phyloP scores from a whole-genome alignment of 768 basidiomycete species.

The Hortiboletus campestris region DNA sequence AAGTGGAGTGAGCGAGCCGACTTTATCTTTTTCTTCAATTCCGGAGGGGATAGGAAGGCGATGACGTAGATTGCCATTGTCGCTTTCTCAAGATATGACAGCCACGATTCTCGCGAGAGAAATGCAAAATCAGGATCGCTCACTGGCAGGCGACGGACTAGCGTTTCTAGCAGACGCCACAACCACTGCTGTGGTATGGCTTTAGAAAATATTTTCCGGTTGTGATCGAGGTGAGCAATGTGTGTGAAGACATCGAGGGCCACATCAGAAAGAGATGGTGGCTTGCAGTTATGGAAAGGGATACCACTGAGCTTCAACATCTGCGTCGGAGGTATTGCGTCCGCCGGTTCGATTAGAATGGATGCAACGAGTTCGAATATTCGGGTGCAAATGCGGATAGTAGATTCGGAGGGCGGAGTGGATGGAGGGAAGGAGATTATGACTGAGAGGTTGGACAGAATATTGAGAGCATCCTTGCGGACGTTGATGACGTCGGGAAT shows the following conservation, averaged over 20 bases:
- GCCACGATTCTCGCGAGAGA: conserved; percentile 61
- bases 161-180: conserved; percentile 60
- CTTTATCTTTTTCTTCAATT: conserved; percentile 70
- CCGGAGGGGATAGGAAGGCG: conserved; percentile 76
- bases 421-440: conserved; percentile 47
- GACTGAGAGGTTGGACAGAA: conserved; percentile 60
- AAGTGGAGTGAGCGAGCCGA: conserved; percentile 64
- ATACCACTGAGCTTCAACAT: conserved; percentile 54
- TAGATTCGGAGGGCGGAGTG: conserved; percentile 39
- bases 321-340: conserved; percentile 61
- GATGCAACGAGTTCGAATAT: conserved; percentile 70
- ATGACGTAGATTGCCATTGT: conserved; percentile 85
- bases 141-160: conserved; percentile 84
- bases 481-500: conserved; percentile 68
- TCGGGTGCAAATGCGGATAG: conserved; percentile 51
- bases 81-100: conserved; percentile 76
- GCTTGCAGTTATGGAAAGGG: conserved; percentile 43
- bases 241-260: conserved; percentile 88
- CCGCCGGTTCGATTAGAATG: conserved; percentile 67
- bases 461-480: conserved; percentile 74
- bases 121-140: conserved; percentile 71
- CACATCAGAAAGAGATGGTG: conserved; percentile 62
- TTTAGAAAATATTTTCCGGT: conserved; percentile 68
- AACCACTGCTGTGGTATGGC: conserved; percentile 58
- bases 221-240: conserved; percentile 71